Conservation (phyloP, 2,329 filamentous ascomycete genomes). For the Acrocalymma vagum region DNA sequence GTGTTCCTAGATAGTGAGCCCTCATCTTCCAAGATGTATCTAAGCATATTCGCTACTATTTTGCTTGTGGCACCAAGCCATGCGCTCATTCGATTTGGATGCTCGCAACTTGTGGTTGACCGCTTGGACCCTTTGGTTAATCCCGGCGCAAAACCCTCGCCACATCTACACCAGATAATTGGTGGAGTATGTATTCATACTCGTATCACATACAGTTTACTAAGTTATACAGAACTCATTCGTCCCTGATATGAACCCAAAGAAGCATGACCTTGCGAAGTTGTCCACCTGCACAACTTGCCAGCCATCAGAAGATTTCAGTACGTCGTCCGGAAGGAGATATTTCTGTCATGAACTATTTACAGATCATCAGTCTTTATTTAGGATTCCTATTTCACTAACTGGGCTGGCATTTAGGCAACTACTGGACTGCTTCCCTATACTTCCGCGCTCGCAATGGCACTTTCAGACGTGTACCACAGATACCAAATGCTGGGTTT, state of each 20-base stretch:
- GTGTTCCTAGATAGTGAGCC: too few relatives aligned
- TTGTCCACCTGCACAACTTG: constrained; percentile 36
- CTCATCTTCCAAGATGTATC: constrained; percentile 29
- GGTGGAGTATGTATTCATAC: constrained; percentile 27
- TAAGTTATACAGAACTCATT: constrained; percentile 28
- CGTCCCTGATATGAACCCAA: constrained; percentile 27
- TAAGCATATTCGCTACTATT: constrained; percentile 17
- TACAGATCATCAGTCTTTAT: too few relatives aligned
- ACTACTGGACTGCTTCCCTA: constrained; percentile 38
- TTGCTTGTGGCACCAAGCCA: constrained; percentile 25
- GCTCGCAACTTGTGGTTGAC: constrained; percentile 35
- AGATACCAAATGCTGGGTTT: constrained; percentile 37
- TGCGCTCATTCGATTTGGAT: constrained; percentile 36
- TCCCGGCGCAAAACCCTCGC: constrained; percentile 26
- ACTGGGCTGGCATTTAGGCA: too few relatives aligned
- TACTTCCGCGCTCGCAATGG: constrained; percentile 34
- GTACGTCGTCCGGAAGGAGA: constrained; percentile 24
- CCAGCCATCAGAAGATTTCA: constrained; percentile 25
- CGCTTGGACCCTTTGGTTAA: constrained; percentile 37
- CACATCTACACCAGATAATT: constrained; percentile 37
- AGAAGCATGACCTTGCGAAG: constrained; percentile 25
- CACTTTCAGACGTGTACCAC: constrained; percentile 33
- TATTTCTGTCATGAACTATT: too few relatives aligned
- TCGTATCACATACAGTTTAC: background rate
- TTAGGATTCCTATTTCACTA: too few relatives aligned